Conservation (phyloP, 768 basidiomycete genomes). For the Termitomyces sp. region DNA sequence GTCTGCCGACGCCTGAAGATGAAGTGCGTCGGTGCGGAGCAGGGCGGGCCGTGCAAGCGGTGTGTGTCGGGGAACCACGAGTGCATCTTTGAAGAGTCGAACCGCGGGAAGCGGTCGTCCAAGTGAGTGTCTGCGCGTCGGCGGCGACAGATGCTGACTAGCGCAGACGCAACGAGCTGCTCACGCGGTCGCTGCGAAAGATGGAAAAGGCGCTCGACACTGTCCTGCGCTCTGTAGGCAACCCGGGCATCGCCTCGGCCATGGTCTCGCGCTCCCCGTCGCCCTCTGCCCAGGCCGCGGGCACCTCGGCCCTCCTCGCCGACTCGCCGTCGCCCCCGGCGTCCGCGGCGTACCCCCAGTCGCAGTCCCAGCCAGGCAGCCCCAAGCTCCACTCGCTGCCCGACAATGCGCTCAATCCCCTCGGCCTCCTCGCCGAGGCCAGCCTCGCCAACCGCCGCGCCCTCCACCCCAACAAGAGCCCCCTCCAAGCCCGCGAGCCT, state of each 20-base stretch:
- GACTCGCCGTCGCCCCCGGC: conserved; percentile 44
- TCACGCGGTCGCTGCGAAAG: conserved; percentile 77
- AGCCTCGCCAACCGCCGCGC: conserved; percentile 71
- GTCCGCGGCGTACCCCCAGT: no score
- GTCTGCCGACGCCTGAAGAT: conserved; percentile 90
- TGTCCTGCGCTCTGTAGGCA: conserved; percentile 82
- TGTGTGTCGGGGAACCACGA: conserved; percentile 76
- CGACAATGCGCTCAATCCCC: conserved; percentile 87
- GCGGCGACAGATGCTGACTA: no score
- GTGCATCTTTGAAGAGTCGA: conserved; percentile 95
- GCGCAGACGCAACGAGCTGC: conserved; percentile 43
- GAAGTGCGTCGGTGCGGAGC: conserved; percentile 89
- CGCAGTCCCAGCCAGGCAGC: conserved; percentile 39
- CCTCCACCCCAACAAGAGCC: conserved; percentile 37
- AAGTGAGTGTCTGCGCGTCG: conserved; percentile 45
- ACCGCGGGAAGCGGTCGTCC: conserved; percentile 85
- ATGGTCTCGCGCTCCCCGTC: conserved; percentile 83
- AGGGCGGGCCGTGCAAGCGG: conserved; percentile 89
- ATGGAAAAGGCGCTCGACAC: conserved; percentile 94
- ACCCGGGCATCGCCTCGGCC: conserved; percentile 70
- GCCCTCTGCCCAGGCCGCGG: conserved; percentile 51
- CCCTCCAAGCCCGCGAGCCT: conserved; percentile 36
- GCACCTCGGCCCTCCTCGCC: conserved; percentile 53
- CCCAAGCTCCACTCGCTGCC: conserved; percentile 89
- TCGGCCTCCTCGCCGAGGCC: conserved; percentile 89